Evolutionary conservation across 768 basidiomycete genomes (phyloP).

Genomic region (Xerocomellus dryophilus): DNA sequence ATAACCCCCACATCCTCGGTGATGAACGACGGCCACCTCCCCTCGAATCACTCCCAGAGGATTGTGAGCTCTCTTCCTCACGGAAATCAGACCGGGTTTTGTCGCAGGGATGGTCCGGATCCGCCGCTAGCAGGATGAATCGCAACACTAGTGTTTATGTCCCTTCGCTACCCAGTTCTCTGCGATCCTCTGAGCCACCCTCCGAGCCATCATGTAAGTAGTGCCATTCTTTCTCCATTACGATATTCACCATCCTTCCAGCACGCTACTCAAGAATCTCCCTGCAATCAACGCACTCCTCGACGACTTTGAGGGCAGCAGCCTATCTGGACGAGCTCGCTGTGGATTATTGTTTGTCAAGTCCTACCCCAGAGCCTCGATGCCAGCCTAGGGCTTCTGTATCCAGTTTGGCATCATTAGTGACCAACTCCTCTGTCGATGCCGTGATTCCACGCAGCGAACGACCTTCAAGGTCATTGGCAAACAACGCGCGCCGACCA

Average conservation of each 20-base stretch:
- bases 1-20: slow-evolving; percentile 23
- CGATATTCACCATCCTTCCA: slow-evolving; percentile 2
- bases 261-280: slow-evolving; percentile 26
- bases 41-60: slow-evolving; percentile 54
- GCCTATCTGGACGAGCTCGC: slow-evolving; percentile 32
- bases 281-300: slow-evolving; percentile 35
- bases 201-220: slow-evolving; percentile 18
- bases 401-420: slow-evolving; percentile 53
- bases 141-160: slow-evolving; percentile 21
- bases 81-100: slow-evolving; percentile 10
- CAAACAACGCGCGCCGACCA: slow-evolving; percentile 12
- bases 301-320: slow-evolving; percentile 16
- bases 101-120: slow-evolving; percentile 18
- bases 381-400: slow-evolving; percentile 39
- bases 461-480: slow-evolving; percentile 11
- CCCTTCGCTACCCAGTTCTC: slow-evolving; percentile 5
- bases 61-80: slow-evolving; percentile 37
- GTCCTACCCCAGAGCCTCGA: slow-evolving; percentile 18
- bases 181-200: slow-evolving; percentile 6
- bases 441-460: slow-evolving; percentile 47
- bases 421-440: slow-evolving; percentile 57
- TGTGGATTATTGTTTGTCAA: slow-evolving; percentile 28
- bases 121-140: slow-evolving; percentile 14
- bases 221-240: background rate
- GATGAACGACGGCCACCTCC: slow-evolving; percentile 19